Evolutionary conservation across 495 filamentous ascomycete genomes (phyloP).

Genomic region (Thozetella sp.): DNA sequence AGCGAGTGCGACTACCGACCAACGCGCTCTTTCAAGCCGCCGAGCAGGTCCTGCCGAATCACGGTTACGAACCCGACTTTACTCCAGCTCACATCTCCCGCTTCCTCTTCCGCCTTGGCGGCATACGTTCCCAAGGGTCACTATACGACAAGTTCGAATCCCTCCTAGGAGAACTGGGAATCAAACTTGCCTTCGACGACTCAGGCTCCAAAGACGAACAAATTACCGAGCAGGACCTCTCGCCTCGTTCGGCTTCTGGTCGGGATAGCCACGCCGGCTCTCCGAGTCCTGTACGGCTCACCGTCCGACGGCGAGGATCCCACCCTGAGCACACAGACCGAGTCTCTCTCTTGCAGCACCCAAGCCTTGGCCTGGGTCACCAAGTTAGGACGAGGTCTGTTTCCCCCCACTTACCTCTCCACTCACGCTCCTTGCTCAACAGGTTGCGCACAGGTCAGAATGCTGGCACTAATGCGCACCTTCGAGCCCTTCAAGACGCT

Average conservation of each 20-base stretch:
- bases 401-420: not conserved
- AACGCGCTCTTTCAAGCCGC: slow-evolving; percentile 82
- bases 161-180: slow-evolving; percentile 30
- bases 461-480: not conserved
- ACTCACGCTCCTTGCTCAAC: not conserved
- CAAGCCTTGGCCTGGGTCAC: not conserved
- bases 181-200: slow-evolving; percentile 24
- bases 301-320: not conserved
- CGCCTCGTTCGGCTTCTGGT: slow-evolving; percentile 1
- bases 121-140: slow-evolving; percentile 37
- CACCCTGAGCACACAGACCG: not conserved
- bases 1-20: slow-evolving; percentile 67
- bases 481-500: not conserved
- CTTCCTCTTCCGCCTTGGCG: slow-evolving; percentile 81
- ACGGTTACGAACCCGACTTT: slow-evolving; percentile 69
- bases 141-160: slow-evolving; percentile 32
- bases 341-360: not conserved
- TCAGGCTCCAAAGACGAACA: not conserved
- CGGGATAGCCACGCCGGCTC: not conserved
- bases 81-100: slow-evolving; percentile 71
- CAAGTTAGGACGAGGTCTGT: not conserved
- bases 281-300: not conserved
- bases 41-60: slow-evolving; percentile 66
- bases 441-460: not conserved
- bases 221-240: not conserved